Evolutionary conservation across 129 eudicot species (phyloP).

Genomic region (Chrysanthemum seticuspe): DNA sequence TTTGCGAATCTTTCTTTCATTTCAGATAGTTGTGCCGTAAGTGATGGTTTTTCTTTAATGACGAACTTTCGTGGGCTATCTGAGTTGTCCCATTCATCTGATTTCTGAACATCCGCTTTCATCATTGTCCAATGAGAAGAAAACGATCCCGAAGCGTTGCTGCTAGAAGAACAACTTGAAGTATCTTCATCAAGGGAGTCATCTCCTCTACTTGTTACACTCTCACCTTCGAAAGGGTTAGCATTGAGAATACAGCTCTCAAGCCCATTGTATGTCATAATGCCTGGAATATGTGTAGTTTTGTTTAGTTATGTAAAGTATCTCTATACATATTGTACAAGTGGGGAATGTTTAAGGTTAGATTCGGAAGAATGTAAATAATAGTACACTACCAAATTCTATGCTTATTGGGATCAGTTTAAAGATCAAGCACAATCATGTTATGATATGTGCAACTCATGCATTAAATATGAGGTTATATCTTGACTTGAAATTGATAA

Average conservation of each 20-base stretch:
- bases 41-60: conserved; percentile 43
- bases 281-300: conserved; percentile 46
- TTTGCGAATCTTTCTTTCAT: conserved; percentile 91
- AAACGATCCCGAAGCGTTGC: conserved; percentile 59
- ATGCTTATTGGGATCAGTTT: conserved; percentile 14
- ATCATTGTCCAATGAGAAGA: conserved; percentile 57
- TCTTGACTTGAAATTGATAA: conserved; percentile 8
- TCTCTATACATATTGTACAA: not conserved
- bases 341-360: conserved; percentile 9
- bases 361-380: not conserved
- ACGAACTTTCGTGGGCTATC: conserved; percentile 38
- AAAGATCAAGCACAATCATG: not conserved
- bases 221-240: conserved; percentile 51
- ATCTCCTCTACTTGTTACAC: conserved; percentile 61
- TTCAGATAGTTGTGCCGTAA: conserved; percentile 38
- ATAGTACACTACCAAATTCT: no score
- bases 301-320: conserved; percentile 10
- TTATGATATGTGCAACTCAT: not conserved
- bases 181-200: conserved; percentile 70
- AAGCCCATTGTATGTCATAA: conserved; percentile 86
- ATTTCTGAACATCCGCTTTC: conserved; percentile 56
- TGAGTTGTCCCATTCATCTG: conserved; percentile 52
- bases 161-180: conserved; percentile 85
- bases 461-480: not conserved
- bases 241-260: conserved; percentile 69